Evolutionary conservation across 2,329 filamentous ascomycete species (phyloP), one percentile per base, ranked within the genome.

Genomic region (Colletotrichum cuscutae): DNA sequence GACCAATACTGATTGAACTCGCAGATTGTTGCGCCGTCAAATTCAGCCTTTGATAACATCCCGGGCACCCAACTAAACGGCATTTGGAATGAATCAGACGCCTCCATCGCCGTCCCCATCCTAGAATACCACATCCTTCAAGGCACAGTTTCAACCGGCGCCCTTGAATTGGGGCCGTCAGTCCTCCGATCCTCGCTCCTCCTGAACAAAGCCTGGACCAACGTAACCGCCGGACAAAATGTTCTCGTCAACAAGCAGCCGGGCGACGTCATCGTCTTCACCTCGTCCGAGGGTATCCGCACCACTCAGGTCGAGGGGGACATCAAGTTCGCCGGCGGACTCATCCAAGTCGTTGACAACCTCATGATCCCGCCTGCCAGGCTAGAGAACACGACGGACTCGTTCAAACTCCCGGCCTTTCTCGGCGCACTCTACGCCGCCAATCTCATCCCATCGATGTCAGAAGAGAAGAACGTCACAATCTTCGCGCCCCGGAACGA

Each of bases 111-210:
- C 4, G 79, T 84, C n/a, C 80, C 81, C 42, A 84, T 92, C 37
- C 84, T 93, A 5, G 82, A 86, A 63, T 93, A 93, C 80, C 91
- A 93, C 80, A 86, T 92, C 63, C 82, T 92, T 30, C 83, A 86
- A 63, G 87, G 86, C 61, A 86, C 85, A 15, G 84, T 91, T 13
- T 77, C 80, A 5, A 82, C 82, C 6, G 79, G 77, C 8, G 78
- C 78, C 22, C 81, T 88, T 46, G 72, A 79, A 2, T 72, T 77
- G 0, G 84, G 84, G 1, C 80, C 80, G 3, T 80, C 82, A 1
- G 78, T 79, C 24, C 85, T 87, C 67, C 79, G 83, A 42, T 78
- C 83, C 35, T 87, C 86, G 1, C 81, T 88, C 22, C 81, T 89
- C 59, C 81, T 77, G 7, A 80, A 82, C 52, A 46, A 80, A 11